Evolutionary conservation across 495 filamentous ascomycete genomes (phyloP).

Genomic region (Stereocaulon alpinum): DNA sequence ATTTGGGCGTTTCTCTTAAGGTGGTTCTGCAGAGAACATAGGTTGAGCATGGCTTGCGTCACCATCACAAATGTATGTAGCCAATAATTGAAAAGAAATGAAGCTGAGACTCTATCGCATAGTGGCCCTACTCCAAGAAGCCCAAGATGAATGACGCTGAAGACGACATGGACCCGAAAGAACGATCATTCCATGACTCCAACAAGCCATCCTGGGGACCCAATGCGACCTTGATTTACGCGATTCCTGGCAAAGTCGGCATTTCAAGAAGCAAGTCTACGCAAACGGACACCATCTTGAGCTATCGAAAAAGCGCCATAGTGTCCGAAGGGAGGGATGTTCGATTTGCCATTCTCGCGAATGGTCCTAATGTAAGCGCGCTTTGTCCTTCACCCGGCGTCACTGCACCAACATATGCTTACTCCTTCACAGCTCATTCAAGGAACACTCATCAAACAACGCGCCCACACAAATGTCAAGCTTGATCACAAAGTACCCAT

Average conservation of each 20-base stretch:
- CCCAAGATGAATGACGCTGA: slow-evolving; percentile 53
- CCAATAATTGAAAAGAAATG: slow-evolving; percentile 34
- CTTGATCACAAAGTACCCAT: slow-evolving; percentile 36
- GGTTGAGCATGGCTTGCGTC: slow-evolving; percentile 20
- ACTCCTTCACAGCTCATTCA: slow-evolving; percentile 25
- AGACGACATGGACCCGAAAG: slow-evolving; percentile 44
- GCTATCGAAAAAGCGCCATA: slow-evolving; percentile 28
- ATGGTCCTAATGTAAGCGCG: slow-evolving; percentile 31
- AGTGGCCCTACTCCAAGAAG: slow-evolving; percentile 82
- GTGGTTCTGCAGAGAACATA: slow-evolving; percentile 9
- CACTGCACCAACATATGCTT: slow-evolving; percentile 16
- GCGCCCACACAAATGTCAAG: slow-evolving; percentile 29
- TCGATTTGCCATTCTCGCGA: slow-evolving; percentile 41
- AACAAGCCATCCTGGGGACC: slow-evolving; percentile 74
- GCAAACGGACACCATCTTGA: slow-evolving; percentile 25
- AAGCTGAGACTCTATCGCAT: slow-evolving; percentile 38
- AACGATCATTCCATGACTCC: slow-evolving; percentile 50
- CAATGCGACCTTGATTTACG: slow-evolving; percentile 12
- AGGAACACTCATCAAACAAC: slow-evolving; percentile 33
- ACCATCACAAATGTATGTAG: slow-evolving; percentile 39
- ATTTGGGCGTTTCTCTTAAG: slow-evolving; percentile 15
- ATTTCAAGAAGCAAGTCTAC: slow-evolving; percentile 4
- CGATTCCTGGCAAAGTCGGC: slow-evolving; percentile 12
- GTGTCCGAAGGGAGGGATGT: slow-evolving; percentile 39
- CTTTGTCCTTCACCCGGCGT: not conserved